These are phyloP conservation scores for Saturnispora diversa DNA, from an alignment of 805 yeast species.

Conservation along the genomic window DNA sequence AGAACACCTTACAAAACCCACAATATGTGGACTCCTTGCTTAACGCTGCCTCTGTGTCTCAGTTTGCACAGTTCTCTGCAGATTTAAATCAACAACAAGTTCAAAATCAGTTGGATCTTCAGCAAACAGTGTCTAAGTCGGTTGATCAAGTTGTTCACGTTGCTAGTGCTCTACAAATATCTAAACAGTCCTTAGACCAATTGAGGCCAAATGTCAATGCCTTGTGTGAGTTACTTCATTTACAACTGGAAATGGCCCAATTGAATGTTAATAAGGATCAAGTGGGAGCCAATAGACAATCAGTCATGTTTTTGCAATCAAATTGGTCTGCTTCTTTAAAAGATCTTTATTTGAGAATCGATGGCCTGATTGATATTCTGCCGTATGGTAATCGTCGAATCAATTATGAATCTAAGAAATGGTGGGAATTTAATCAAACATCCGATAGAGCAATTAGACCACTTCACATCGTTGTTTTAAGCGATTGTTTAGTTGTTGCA, in stretches of 20 bases:
- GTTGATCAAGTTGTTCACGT: slow-evolving; percentile 54
- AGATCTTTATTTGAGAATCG: slow-evolving; percentile 70
- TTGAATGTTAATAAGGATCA: slow-evolving; percentile 9
- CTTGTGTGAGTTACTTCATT: slow-evolving; percentile 49
- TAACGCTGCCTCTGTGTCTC: slow-evolving; percentile 6
- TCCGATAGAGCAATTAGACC: slow-evolving; percentile 75
- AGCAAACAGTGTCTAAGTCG: slow-evolving; percentile 51
- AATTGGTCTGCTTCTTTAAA: slow-evolving; percentile 74
- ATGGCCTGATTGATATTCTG: slow-evolving; percentile 79
- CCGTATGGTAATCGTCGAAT: slow-evolving; percentile 74
- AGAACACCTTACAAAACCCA: neutral
- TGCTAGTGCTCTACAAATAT: slow-evolving; percentile 50
- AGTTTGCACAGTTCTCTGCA: slow-evolving; percentile 7
- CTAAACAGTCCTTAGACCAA: slow-evolving; percentile 55
- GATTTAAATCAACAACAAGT: slow-evolving; percentile 8
- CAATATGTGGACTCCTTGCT: slow-evolving; percentile 5
- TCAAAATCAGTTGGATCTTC: slow-evolving; percentile 48
- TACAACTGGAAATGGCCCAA: slow-evolving; percentile 28
- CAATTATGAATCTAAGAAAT: slow-evolving; percentile 67
- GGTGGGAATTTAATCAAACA: slow-evolving; percentile 81
- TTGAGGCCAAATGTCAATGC: slow-evolving; percentile 55
- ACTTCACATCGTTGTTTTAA: slow-evolving; percentile 66
- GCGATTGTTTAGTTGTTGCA: slow-evolving; percentile 71
- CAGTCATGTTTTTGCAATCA: slow-evolving; percentile 64
- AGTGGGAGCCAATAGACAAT: slow-evolving; percentile 46